phyloP scores from a whole-genome alignment of 176 grass and related monocot genomes.

The Tillandsia leiboldiana region DNA sequence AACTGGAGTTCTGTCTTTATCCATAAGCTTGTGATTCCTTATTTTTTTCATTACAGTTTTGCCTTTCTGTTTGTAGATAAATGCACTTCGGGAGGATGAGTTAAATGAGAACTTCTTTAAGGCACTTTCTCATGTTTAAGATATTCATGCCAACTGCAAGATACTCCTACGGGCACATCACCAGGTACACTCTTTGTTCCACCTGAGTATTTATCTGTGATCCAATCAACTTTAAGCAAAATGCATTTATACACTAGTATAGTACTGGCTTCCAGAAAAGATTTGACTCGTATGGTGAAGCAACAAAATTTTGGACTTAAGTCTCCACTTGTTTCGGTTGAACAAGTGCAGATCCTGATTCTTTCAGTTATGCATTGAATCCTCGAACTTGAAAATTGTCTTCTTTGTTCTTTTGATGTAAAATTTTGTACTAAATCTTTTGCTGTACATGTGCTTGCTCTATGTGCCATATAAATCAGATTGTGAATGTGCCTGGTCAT shows the following conservation, averaged over 20 bases:
- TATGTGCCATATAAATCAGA: too few relatives aligned
- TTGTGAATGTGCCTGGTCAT: too few relatives aligned
- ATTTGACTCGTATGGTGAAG: too few relatives aligned
- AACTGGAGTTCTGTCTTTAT: neutral
- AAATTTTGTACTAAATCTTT: too few relatives aligned
- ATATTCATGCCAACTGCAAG: slow-evolving; percentile 82
- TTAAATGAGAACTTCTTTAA: slow-evolving; percentile 94
- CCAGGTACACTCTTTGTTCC: slow-evolving; percentile 38
- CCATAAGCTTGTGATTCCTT: neutral
- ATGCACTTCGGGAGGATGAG: slow-evolving; percentile 77
- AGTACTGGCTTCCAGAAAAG: neutral
- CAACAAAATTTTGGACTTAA: too few relatives aligned
- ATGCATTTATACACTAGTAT: neutral
- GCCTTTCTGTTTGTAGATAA: slow-evolving; percentile 49
- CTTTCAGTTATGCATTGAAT: too few relatives aligned
- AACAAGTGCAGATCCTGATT: too few relatives aligned
- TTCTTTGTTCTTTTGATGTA: too few relatives aligned
- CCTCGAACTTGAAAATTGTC: too few relatives aligned
- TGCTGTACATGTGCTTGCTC: too few relatives aligned
- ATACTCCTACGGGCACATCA: slow-evolving; percentile 87
- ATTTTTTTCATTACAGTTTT: slow-evolving; percentile 7
- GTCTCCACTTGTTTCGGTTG: too few relatives aligned
- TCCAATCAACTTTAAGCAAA: neutral
- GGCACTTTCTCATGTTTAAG: slow-evolving; percentile 85
- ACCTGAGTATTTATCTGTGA: neutral